Base-by-base conservation (phyloP, 2,329 filamentous ascomycete genomes). In the Fusarium sp. region DNA sequence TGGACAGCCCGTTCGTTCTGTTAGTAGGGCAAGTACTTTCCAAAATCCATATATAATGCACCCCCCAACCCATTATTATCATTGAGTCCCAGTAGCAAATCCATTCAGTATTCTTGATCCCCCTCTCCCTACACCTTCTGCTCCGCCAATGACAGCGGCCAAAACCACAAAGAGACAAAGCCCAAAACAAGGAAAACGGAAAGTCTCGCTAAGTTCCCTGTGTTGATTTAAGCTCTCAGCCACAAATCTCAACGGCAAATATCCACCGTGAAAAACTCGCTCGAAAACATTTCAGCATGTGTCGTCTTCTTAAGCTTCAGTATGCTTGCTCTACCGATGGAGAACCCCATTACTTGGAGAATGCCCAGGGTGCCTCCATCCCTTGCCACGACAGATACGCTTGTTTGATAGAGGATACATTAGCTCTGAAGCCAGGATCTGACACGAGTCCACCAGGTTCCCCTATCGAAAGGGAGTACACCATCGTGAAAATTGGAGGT, bases 261-360 rank as follows among this genome's bases (percentile, higher is more conserved):
- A 16, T 10, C 9, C 19, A 21, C 8, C 19, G 9, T 21, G 19
- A 25, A 35, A 25, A 11, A 16, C n/a, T 35, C 12, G 23, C 25
- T 41, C 8, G 18, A 15, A 25, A 10, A 31, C 19, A 5, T 6
- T 7, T 23, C 64, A 52, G 27, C 10, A 73, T 72, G 70, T 72
- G 69, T 15, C 56, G 23, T 23, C 37, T 57, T 12, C 29, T 70
- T 27, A 58, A 60, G 46, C 42, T 73, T 12, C 65, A 72, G 16
- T 72, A 56, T 19, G n/a, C 39, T 21, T 73, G 70, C 29, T 73
- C 56, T 15, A 64, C 25, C 7, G 18, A 41, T 2, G 33, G 23
- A 2, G n/a, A 62, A 2, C 48, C 29, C 2, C 69, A 73, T 39
- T 54, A 29, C 23, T 6, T 27, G 14, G 33, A 39, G 14, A 27